A percentile compares a stretch with the other conserved stretches of the same genome.
Evolutionary conservation across 2,329 filamentous ascomycete species (phyloP).

Genomic region (Epichloe scottii): DNA sequence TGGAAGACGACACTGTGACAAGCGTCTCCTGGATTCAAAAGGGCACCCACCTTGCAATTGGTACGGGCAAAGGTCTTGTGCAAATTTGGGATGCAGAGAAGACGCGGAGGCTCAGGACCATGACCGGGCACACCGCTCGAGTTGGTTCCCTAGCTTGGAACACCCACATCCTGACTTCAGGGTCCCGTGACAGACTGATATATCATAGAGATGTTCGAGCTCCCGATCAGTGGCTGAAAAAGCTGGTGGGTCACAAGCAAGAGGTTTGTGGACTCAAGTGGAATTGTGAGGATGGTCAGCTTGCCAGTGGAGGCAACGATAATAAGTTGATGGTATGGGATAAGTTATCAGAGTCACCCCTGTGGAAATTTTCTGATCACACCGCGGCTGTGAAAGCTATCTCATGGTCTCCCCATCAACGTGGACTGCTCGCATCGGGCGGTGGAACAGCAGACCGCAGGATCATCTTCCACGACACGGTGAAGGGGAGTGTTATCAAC

Average conservation of each 20-base stretch:
- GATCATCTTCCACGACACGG: slow-evolving; percentile 97
- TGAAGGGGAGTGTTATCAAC: slow-evolving; percentile 66
- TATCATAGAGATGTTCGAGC: slow-evolving; percentile 92
- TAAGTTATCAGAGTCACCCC: slow-evolving; percentile 78
- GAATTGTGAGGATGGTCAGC: slow-evolving; percentile 91
- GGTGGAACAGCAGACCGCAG: slow-evolving; percentile 91
- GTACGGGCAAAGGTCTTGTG: slow-evolving; percentile 85
- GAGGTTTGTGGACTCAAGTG: slow-evolving; percentile 94
- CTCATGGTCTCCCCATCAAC: slow-evolving; percentile 93
- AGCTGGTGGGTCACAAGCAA: slow-evolving; percentile 89
- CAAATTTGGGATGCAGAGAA: slow-evolving; percentile 97
- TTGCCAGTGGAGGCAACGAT: slow-evolving; percentile 93
- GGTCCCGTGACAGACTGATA: slow-evolving; percentile 83
- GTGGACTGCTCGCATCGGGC: slow-evolving; percentile 84
- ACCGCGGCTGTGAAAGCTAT: slow-evolving; percentile 96
- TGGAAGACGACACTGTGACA: slow-evolving; percentile 87
- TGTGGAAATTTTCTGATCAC: slow-evolving; percentile 91
- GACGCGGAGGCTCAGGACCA: slow-evolving; percentile 73
- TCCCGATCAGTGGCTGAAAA: slow-evolving; percentile 78
- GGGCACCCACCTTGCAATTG: slow-evolving; percentile 89
- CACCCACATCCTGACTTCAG: slow-evolving; percentile 90
- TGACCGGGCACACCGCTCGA: slow-evolving; percentile 90
- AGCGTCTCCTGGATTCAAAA: slow-evolving; percentile 98
- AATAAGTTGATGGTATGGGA: slow-evolving; percentile 99
- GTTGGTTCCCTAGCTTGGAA: slow-evolving; percentile 97